A percentile compares a stretch with the other conserved stretches of the same genome.
Evolutionary conservation across 73 alveolate species (phyloP).

Genomic region (Paramecium caudatum): DNA sequence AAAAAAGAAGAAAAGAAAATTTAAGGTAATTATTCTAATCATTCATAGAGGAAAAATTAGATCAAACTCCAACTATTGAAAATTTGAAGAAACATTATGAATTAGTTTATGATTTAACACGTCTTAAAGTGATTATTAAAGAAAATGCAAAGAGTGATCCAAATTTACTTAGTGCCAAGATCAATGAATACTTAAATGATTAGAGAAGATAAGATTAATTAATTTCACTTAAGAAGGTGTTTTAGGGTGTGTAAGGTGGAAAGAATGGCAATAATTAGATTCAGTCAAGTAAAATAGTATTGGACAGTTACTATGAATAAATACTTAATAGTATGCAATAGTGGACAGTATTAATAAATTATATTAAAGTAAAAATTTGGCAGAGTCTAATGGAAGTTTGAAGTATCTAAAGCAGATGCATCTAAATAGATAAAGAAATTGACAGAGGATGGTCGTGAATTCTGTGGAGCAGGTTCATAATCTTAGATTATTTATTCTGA

Average conservation of each 20-base stretch:
- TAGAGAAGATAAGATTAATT: neutral
- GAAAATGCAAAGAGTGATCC: constrained; percentile 65
- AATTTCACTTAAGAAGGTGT: neutral
- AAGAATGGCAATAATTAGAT: neutral
- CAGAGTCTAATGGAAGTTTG: neutral
- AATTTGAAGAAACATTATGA: constrained; percentile 61
- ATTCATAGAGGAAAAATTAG: neutral
- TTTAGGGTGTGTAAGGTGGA: neutral
- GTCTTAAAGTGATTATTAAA: neutral
- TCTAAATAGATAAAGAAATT: constrained; percentile 18
- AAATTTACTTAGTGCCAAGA: constrained; percentile 20
- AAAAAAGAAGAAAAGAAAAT: constrained; percentile 33
- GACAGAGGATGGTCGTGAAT: neutral
- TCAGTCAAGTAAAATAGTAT: neutral
- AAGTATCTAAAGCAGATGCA: neutral
- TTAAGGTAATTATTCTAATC: neutral
- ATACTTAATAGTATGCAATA: neutral
- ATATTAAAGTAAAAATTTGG: constrained; percentile 20
- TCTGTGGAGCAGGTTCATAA: neutral
- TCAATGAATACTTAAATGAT: constrained; percentile 31
- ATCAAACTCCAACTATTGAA: constrained; percentile 22
- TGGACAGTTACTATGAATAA: constrained; percentile 6
- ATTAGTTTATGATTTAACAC: constrained; percentile 4
- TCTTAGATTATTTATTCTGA: neutral
- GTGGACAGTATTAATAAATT: constrained; percentile 31